Base-by-base conservation (phyloP, 1,139 yeast species). In the Williopsis jadinii region DNA sequence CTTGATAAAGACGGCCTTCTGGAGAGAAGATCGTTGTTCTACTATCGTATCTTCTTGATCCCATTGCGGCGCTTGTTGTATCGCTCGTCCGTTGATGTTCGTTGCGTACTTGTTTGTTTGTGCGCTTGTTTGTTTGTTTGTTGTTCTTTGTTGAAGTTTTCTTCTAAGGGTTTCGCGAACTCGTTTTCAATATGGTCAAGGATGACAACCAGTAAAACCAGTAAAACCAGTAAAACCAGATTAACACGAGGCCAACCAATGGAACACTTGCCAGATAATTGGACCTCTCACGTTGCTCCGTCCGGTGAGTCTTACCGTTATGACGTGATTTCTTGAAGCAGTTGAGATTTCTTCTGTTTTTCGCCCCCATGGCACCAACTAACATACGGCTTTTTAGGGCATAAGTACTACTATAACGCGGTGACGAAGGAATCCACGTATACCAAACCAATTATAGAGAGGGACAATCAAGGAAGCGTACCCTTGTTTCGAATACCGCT, bases 11-110 rank as follows among this genome's bases (percentile, higher is more conserved):
- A 66, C 98, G 78, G 35, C 99, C 98, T 63, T 92, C 99, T 15
- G 99, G 99, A 30, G 97, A 90, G 69, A 92, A 94, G 59, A 94
- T 92, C 15, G 98, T 92, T 43, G 98, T 92, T 75, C 99, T 81
- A 50, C 96, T 84, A 67, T 92, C 99, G 90, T 83, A 82, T 70
- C 90, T 74, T 75, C 88, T 75, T 50, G 84, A 77, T 1, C 57
- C 59, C 59, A 55, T 55, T 33, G 38, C 37, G 24, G 36, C 27
- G 31, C 10, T 28, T 10, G 32, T 11, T 36, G 11, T 8, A 12
- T 15, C 26, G 15, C 6, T 19, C 6, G 24, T 19, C 6, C 6
- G 24, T 19, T 19, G 24, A 19, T 19, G 24, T 5, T 19, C 6
- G 24, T 19, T 19, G 24, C n/a, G n/a, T n/a, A n/a, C n/a, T 19